phyloP scores from a whole-genome alignment of 176 grass and related monocot genomes.

The Leersia perrieri region DNA sequence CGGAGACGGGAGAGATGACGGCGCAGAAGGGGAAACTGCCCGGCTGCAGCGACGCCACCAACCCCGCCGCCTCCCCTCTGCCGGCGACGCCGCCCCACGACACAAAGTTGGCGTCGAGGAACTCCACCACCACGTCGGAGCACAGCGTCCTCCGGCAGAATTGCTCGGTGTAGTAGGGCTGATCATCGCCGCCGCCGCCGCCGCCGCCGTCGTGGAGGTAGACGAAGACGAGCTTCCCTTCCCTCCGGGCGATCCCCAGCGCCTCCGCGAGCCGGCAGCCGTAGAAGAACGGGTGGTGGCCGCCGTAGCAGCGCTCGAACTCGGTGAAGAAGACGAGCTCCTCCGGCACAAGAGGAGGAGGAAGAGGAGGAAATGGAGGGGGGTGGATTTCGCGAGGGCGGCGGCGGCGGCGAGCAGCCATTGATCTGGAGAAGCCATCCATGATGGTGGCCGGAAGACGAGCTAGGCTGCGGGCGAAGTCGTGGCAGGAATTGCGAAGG shows the following conservation, averaged over 20 bases:
- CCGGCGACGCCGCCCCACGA: slow-evolving; percentile 47
- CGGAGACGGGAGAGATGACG: slow-evolving; percentile 43
- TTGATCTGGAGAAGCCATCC: background rate
- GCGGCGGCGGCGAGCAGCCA: background rate
- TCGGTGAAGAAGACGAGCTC: slow-evolving; percentile 57
- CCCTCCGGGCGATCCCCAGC: slow-evolving; percentile 41
- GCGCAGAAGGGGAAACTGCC: slow-evolving; percentile 71
- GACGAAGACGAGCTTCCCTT: slow-evolving; percentile 58
- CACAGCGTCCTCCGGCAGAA: slow-evolving; percentile 69
- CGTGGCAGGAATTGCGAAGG: background rate
- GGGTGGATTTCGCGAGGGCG: background rate
- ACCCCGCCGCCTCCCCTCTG: slow-evolving; percentile 38
- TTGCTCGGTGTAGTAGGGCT: slow-evolving; percentile 43
- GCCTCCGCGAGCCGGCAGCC: slow-evolving; percentile 56
- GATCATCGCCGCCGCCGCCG: no score
- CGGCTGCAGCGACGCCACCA: slow-evolving; percentile 49
- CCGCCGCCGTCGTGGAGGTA: slow-evolving; percentile 61
- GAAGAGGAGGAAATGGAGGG: background rate
- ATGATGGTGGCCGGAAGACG: background rate
- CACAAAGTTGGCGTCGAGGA: slow-evolving; percentile 75
- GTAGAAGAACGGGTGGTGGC: slow-evolving; percentile 71
- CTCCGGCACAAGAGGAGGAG: slow-evolving; percentile 25
- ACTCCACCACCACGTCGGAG: slow-evolving; percentile 65
- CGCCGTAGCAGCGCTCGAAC: slow-evolving; percentile 60
- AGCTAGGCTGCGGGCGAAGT: background rate